A percentile compares a stretch with the other conserved stretches of the same genome.
Evolutionary conservation across 2,329 filamentous ascomycete species (phyloP).

Genomic region (Cordyceps tenuipes): DNA sequence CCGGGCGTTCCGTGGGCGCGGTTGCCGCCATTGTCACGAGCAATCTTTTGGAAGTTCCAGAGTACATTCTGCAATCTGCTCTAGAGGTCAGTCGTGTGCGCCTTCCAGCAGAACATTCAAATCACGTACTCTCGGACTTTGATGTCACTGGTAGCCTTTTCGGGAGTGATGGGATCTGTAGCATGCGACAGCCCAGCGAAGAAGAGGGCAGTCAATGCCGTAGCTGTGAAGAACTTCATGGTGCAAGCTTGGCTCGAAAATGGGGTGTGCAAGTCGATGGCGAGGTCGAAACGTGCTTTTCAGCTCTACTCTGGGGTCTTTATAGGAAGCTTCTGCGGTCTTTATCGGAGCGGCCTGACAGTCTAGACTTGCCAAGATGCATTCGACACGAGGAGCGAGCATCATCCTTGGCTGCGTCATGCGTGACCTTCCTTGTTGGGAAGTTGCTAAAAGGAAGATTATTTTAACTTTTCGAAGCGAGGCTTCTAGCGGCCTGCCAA

Average conservation of each 20-base stretch:
- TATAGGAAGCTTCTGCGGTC: background rate
- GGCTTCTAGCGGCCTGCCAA: no score
- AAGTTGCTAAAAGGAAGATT: background rate
- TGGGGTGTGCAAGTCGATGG: background rate
- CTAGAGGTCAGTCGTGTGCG: background rate
- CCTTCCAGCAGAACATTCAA: no score
- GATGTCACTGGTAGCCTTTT: constrained; percentile 29
- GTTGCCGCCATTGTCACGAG: constrained; percentile 46
- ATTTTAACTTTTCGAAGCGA: background rate
- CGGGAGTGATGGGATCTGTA: constrained; percentile 18
- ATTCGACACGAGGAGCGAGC: background rate
- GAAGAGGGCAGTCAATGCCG: background rate
- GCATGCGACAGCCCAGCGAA: background rate
- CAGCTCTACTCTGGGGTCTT: background rate
- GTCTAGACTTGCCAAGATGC: background rate
- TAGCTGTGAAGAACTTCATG: background rate
- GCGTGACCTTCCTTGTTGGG: background rate
- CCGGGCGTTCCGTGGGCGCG: constrained; percentile 52
- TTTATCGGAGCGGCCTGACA: background rate
- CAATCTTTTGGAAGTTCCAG: constrained; percentile 46
- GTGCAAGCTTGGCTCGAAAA: background rate
- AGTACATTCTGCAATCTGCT: constrained; percentile 45
- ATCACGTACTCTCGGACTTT: constrained; percentile 23
- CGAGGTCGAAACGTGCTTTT: no score
- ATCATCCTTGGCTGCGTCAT: background rate